These are phyloP conservation scores for Camelina neglecta DNA, from an alignment of 345 rosid species.

Conservation along the genomic window DNA sequence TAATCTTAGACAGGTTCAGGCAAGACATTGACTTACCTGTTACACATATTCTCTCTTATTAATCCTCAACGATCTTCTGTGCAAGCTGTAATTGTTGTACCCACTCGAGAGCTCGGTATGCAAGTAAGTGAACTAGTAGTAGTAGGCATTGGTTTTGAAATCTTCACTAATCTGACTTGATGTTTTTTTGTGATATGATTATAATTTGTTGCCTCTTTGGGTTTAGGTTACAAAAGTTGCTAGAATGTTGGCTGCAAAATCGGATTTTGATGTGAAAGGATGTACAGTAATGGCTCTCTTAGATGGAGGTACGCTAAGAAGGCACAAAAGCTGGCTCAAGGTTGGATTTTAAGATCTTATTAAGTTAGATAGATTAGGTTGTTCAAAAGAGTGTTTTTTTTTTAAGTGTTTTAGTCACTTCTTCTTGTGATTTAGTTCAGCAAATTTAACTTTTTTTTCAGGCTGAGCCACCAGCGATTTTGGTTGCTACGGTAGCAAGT, in stretches of 20 bases:
- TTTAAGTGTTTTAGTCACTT: background rate
- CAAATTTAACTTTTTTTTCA: conserved; percentile 44
- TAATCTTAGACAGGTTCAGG: conserved; percentile 89
- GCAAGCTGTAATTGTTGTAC: conserved; percentile 86
- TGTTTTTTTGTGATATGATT: background rate
- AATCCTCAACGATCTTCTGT: conserved; percentile 75
- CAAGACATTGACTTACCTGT: conserved; percentile 86
- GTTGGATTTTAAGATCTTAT: conserved; percentile 34
- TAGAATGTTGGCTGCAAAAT: conserved; percentile 74
- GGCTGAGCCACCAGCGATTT: conserved; percentile 93
- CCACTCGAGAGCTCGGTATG: conserved; percentile 90
- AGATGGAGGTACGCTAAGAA: conserved; percentile 82
- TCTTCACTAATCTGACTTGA: background rate
- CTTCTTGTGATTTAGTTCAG: conserved; percentile 18
- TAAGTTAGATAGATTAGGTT: background rate
- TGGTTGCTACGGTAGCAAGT: conserved; percentile 86
- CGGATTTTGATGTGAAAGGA: conserved; percentile 53
- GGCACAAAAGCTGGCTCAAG: conserved; percentile 96
- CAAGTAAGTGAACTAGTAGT: conserved; percentile 58
- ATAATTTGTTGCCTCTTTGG: conserved; percentile 27
- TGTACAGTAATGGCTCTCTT: conserved; percentile 86
- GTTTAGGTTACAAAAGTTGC: conserved; percentile 81
- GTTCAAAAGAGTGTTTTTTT: background rate
- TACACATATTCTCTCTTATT: conserved; percentile 65
- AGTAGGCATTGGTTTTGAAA: background rate